Conservation (phyloP, 1,139 yeast species). For the Trichomonascaceae sp. region DNA sequence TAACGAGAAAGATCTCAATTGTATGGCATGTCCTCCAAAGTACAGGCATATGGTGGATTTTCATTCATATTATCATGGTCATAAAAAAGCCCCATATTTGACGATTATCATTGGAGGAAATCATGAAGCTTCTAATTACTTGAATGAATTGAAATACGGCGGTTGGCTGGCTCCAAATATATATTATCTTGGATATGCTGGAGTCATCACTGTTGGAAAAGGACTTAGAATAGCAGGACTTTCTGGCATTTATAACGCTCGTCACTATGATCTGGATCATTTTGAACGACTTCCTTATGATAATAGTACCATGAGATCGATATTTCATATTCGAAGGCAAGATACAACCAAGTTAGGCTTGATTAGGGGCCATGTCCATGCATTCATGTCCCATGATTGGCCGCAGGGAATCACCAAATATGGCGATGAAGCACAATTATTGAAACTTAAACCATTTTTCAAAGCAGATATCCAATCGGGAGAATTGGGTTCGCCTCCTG, state of each 20-base stretch:
- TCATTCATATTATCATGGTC: constrained; percentile 61
- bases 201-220: constrained; percentile 56
- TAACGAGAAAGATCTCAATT: constrained; percentile 52
- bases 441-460: constrained; percentile 62
- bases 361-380: constrained; percentile 36
- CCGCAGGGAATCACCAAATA: constrained; percentile 69
- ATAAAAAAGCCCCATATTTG: constrained; percentile 57
- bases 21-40: constrained; percentile 56
- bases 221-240: constrained; percentile 76
- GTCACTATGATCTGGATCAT: constrained; percentile 38
- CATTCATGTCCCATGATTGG: constrained; percentile 88
- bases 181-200: constrained; percentile 79
- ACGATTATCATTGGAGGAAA: constrained; percentile 92
- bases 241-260: constrained; percentile 72
- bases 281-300: constrained; percentile 47
- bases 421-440: constrained; percentile 50
- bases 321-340: constrained; percentile 67
- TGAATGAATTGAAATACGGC: constrained; percentile 71
- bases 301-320: constrained; percentile 43
- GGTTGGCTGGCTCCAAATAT: constrained; percentile 95
- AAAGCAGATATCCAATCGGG: constrained; percentile 53
- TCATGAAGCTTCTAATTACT: constrained; percentile 81
- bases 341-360: constrained; percentile 54
- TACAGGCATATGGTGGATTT: constrained; percentile 67
- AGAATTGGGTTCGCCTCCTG: constrained; percentile 71